Percentiles rank a stretch among this genome's conserved stretches.
phyloP scores from a whole-genome alignment of 2,329 filamentous ascomycete genomes.

The Huntiella moniliformis region DNA sequence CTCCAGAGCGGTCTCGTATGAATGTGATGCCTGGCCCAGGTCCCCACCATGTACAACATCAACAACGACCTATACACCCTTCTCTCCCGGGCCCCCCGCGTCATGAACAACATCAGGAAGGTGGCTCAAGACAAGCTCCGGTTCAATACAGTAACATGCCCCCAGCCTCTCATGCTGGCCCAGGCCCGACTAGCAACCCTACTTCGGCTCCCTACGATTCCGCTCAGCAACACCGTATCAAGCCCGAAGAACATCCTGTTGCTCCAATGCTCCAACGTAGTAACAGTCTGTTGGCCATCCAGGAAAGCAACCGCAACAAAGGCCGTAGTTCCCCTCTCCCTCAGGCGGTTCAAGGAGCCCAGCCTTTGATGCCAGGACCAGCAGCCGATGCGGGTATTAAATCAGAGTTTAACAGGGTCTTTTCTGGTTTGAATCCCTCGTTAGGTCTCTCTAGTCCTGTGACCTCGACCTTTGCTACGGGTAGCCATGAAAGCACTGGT shows the following conservation, averaged over 20 bases:
- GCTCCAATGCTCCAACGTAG: slow-evolving; percentile 17
- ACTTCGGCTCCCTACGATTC: slow-evolving; percentile 18
- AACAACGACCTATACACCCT: slow-evolving; percentile 16
- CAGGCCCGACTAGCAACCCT: slow-evolving; percentile 1
- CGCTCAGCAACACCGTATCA: slow-evolving; percentile 16
- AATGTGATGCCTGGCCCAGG: slow-evolving; percentile 15
- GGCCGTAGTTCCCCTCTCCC: slow-evolving; percentile 76
- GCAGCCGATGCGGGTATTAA: slow-evolving; percentile 77
- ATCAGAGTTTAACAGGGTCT: slow-evolving; percentile 87
- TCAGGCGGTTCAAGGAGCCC: slow-evolving; percentile 83
- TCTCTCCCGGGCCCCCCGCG: slow-evolving; percentile 14
- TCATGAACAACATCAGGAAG: slow-evolving; percentile 24
- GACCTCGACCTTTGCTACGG: slow-evolving; percentile 19
- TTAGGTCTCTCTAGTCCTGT: slow-evolving; percentile 34
- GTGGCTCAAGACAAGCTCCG: slow-evolving; percentile 30
- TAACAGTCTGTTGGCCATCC: slow-evolving; percentile 54
- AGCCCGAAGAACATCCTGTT: slow-evolving; percentile 34
- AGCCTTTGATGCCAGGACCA: slow-evolving; percentile 60
- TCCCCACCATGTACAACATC: slow-evolving; percentile 17
- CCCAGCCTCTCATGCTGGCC: background rate
- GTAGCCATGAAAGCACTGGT: slow-evolving; percentile 24
- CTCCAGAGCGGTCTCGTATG: slow-evolving; percentile 16
- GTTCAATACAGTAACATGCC: slow-evolving; percentile 23
- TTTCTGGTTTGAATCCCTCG: slow-evolving; percentile 64
- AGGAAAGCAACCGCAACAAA: slow-evolving; percentile 54